phyloP scores from a whole-genome alignment of 805 yeast species.

The Kodamaea jinghongensis region DNA sequence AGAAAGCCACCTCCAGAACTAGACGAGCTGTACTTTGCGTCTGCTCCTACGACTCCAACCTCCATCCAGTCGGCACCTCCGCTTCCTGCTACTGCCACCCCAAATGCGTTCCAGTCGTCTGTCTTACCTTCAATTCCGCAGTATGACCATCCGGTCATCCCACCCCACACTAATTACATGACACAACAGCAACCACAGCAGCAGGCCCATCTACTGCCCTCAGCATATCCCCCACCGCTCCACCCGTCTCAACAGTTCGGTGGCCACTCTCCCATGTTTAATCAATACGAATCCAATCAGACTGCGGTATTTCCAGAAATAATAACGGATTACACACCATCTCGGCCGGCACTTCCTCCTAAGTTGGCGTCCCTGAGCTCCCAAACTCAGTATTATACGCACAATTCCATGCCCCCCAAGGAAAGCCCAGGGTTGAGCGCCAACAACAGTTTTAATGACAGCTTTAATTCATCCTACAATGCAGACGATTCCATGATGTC shows the following conservation, averaged over 20 bases:
- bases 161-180: neutral
- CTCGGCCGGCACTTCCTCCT: no score
- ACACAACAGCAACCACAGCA: neutral
- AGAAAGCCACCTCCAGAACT: slow-evolving; percentile 27
- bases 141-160: no score
- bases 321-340: no score
- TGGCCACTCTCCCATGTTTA: neutral
- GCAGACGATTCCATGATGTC: slow-evolving; percentile 24
- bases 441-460: slow-evolving; percentile 1
- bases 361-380: neutral
- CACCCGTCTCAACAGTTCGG: neutral
- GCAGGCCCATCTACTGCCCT: neutral
- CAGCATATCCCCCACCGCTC: neutral
- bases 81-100: neutral
- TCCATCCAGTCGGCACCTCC: neutral
- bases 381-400: neutral
- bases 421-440: neutral
- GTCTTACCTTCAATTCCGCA: no score
- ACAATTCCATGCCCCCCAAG: neutral
- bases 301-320: no score
- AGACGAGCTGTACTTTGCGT: neutral
- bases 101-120: neutral
- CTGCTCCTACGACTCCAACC: neutral
- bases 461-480: neutral
- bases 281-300: no score